phyloP scores from a whole-genome alignment of 108 stramenopile genomes.

The Nitzschia inconspicua region DNA sequence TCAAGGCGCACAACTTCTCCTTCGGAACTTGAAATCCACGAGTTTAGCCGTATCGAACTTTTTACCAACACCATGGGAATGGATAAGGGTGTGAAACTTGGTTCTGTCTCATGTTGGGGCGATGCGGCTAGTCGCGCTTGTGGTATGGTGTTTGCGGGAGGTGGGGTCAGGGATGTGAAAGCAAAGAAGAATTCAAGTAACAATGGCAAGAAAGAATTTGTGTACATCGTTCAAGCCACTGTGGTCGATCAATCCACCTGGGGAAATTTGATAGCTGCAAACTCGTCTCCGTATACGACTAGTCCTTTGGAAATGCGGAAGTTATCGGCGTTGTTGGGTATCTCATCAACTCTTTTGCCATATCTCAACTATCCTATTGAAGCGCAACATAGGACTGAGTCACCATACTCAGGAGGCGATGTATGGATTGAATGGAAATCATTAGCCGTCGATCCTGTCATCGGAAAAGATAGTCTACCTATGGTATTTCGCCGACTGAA shows the following conservation, averaged over 20 bases:
- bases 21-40: constrained; percentile 10
- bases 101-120: constrained; percentile 21
- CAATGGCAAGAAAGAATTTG: not conserved
- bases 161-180: constrained; percentile 7
- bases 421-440: too few species aligned
- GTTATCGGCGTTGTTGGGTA: too few species aligned
- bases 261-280: not conserved
- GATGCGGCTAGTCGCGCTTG: constrained; percentile 24
- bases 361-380: too few species aligned
- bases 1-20: not conserved
- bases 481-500: too few species aligned
- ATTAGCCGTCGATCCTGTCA: too few species aligned
- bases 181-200: constrained; percentile 3
- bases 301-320: too few species aligned
- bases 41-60: constrained; percentile 16
- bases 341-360: too few species aligned
- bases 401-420: too few species aligned
- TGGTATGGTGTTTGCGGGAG: constrained; percentile 16
- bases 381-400: too few species aligned
- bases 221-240: constrained; percentile 5
- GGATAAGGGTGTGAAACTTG: not conserved
- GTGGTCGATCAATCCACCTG: not conserved
- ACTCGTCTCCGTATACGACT: too few species aligned
- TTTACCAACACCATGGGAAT: not conserved
- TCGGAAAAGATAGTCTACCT: too few species aligned